These are phyloP conservation scores for Kalanchoe fedtschenkoi DNA, from an alignment of 164 flowering plant species.

Conservation along the genomic window DNA sequence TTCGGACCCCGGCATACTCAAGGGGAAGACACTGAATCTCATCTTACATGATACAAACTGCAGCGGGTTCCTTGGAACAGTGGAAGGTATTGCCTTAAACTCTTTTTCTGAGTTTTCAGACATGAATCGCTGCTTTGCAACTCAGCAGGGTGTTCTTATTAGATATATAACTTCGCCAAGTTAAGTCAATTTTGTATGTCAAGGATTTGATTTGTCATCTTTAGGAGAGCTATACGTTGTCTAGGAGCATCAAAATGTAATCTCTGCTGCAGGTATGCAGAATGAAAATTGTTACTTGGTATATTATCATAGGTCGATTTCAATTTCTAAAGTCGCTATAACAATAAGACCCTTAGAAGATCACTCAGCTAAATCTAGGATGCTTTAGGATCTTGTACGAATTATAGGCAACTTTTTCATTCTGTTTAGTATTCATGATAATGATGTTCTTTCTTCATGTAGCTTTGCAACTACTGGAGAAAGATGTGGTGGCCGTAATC, in stretches of 20 bases:
- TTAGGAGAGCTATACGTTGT: too few species aligned
- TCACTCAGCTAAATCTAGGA: background rate
- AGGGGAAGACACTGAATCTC: conserved; percentile 34
- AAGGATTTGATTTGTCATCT: too few species aligned
- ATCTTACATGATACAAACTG: conserved; percentile 48
- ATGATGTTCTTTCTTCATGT: conserved; percentile 16
- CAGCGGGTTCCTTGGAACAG: conserved; percentile 66
- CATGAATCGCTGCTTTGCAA: background rate
- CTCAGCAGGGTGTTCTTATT: background rate
- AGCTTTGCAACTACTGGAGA: conserved; percentile 73
- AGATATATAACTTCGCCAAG: background rate
- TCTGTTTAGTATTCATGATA: background rate
- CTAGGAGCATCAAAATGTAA: background rate
- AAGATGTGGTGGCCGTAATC: conserved; percentile 59
- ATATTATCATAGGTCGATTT: background rate
- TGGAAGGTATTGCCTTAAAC: conserved; percentile 73
- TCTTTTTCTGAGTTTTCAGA: background rate
- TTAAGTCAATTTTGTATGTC: too few species aligned
- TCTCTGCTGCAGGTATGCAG: background rate
- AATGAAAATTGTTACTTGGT: background rate
- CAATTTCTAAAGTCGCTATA: too few species aligned
- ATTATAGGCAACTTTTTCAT: background rate
- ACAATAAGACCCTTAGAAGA: too few species aligned
- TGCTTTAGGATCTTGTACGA: too few species aligned
- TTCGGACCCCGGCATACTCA: conserved; percentile 43